A percentile compares a stretch with the other conserved stretches of the same genome.
Evolutionary conservation across 2,329 filamentous ascomycete genomes (phyloP).

Genomic region (Fusarium torulosum): DNA sequence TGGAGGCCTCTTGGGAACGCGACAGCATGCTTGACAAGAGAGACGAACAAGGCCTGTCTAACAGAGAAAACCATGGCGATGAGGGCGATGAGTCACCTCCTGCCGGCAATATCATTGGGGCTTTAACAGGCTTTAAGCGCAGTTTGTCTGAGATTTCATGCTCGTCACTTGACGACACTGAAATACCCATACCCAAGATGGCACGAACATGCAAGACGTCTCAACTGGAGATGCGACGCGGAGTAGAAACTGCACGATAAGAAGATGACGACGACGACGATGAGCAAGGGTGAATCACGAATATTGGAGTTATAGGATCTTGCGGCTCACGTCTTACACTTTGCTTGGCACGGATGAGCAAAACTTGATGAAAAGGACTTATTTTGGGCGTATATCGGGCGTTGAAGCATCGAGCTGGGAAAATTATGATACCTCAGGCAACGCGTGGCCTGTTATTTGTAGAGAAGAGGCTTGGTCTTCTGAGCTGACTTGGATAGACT

Average conservation of each 20-base stretch:
- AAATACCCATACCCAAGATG: slow-evolving; percentile 54
- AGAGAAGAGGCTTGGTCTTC: slow-evolving; percentile 21
- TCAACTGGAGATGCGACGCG: slow-evolving; percentile 55
- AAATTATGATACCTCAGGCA: slow-evolving; percentile 40
- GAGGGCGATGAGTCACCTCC: slow-evolving; percentile 41
- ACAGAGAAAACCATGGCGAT: slow-evolving; percentile 49
- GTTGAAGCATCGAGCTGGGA: slow-evolving; percentile 25
- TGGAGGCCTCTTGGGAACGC: slow-evolving; percentile 67
- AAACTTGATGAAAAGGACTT: slow-evolving; percentile 30
- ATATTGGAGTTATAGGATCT: slow-evolving; percentile 1
- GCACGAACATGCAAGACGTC: slow-evolving; percentile 57
- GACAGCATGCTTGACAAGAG: slow-evolving; percentile 63
- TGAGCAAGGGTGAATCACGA: background rate
- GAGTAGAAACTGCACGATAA: slow-evolving; percentile 45
- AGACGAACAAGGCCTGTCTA: slow-evolving; percentile 47
- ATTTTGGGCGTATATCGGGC: slow-evolving; percentile 33
- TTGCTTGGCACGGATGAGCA: background rate
- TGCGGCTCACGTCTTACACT: background rate
- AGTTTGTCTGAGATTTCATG: slow-evolving; percentile 66
- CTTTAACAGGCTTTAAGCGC: slow-evolving; percentile 61
- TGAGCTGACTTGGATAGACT: slow-evolving; percentile 19
- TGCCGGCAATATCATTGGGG: slow-evolving; percentile 41
- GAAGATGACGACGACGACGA: slow-evolving; percentile 1
- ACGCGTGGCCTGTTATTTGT: slow-evolving; percentile 29
- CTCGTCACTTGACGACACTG: slow-evolving; percentile 51